A percentile compares a stretch with the other conserved stretches of the same genome.
phyloP scores from a whole-genome alignment of 1,284 basidiomycete genomes.

The Phellopilus nigrolimitatus region DNA sequence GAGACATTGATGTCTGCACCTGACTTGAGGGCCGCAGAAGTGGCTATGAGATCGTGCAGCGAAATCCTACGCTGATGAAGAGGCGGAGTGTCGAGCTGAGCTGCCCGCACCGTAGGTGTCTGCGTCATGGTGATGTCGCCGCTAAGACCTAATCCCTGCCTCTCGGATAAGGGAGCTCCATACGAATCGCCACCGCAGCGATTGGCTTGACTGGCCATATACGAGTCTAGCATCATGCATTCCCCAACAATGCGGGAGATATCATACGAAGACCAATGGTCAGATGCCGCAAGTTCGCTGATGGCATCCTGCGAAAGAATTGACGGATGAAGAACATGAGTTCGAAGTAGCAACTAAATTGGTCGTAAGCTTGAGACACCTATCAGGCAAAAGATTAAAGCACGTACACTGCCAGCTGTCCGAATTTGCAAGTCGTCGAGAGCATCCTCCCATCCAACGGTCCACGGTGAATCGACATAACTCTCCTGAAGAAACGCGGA shows the following conservation, averaged over 20 bases:
- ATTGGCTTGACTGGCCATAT: constrained; percentile 36
- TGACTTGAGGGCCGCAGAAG: constrained; percentile 65
- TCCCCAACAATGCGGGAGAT: constrained; percentile 67
- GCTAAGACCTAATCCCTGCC: neutral
- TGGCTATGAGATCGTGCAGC: constrained; percentile 65
- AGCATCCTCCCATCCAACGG: constrained; percentile 56
- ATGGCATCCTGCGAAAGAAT: constrained; percentile 62
- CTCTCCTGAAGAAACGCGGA: constrained; percentile 53
- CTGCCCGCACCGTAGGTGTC: constrained; percentile 13
- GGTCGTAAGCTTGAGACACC: constrained; percentile 17
- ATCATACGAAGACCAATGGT: constrained; percentile 65
- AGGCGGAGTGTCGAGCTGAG: constrained; percentile 24
- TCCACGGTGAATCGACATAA: constrained; percentile 50
- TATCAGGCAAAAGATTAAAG: neutral
- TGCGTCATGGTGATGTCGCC: constrained; percentile 14
- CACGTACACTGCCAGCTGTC: constrained; percentile 52
- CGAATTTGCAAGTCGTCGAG: constrained; percentile 70
- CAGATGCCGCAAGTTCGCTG: constrained; percentile 57
- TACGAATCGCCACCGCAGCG: neutral
- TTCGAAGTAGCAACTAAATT: constrained; percentile 61
- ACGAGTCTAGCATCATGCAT: constrained; percentile 64
- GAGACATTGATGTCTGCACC: constrained; percentile 56
- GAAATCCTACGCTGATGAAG: constrained; percentile 44
- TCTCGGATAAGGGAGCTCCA: neutral
- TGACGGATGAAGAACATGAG: constrained; percentile 69